A percentile compares a stretch with the other conserved stretches of the same genome.
These are phyloP conservation scores for Cucurbita pepo DNA, from an alignment of 306 rosid genomes.

Conservation along the genomic window DNA sequence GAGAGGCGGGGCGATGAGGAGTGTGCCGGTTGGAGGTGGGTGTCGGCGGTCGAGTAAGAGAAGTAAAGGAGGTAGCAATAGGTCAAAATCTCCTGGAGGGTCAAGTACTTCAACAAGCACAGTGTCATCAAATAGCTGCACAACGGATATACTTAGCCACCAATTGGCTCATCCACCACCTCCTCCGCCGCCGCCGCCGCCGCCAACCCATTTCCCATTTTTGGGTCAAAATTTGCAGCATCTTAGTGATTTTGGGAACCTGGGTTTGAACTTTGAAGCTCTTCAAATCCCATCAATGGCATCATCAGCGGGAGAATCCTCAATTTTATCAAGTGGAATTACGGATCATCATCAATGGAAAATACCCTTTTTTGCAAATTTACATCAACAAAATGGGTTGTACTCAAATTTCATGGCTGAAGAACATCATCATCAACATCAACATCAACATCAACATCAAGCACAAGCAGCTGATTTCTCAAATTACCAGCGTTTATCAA, in stretches of 20 bases:
- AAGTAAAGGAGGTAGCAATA: slow-evolving; percentile 12
- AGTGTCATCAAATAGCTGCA: slow-evolving; percentile 32
- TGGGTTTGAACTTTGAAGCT: slow-evolving; percentile 26
- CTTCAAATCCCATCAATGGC: slow-evolving; percentile 15
- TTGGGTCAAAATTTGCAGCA: slow-evolving; percentile 27
- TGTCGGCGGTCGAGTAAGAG: slow-evolving; percentile 53
- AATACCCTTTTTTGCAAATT: slow-evolving; percentile 2
- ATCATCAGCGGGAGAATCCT: slow-evolving; percentile 14
- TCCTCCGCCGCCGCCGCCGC: slow-evolving; percentile 6
- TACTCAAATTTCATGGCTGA: neutral
- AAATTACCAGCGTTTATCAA: slow-evolving; percentile 15
- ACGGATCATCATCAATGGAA: slow-evolving; percentile 4
- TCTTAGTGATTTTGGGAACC: slow-evolving; percentile 26
- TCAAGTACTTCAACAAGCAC: slow-evolving; percentile 27
- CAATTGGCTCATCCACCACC: slow-evolving; percentile 7
- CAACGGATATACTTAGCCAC: slow-evolving; percentile 21
- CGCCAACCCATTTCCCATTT: slow-evolving; percentile 32
- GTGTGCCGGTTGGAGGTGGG: slow-evolving; percentile 81
- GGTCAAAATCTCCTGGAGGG: slow-evolving; percentile 15
- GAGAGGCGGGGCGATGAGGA: slow-evolving; percentile 66
- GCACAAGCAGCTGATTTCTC: neutral
- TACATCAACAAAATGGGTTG: slow-evolving; percentile 5
- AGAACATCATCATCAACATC: neutral
- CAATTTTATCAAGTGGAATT: slow-evolving; percentile 15
- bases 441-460: neutral